phyloP scores from a whole-genome alignment of 2,329 filamentous ascomycete species.

The Lasiodiplodia citricola region DNA sequence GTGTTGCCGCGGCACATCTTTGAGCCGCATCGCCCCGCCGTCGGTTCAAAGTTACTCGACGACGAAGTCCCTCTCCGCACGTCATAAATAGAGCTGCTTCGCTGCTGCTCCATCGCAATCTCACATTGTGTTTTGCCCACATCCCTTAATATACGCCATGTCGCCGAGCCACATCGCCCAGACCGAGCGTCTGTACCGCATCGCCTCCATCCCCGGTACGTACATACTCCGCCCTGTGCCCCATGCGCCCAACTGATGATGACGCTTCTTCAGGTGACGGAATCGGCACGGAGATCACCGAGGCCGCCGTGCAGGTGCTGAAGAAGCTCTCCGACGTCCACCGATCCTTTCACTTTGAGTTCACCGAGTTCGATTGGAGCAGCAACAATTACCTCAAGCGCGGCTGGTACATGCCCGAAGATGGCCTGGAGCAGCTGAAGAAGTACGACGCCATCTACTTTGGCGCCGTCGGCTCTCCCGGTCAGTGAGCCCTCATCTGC shows the following conservation, averaged over 20 bases:
- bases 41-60: conserved; percentile 6
- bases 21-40: conserved; percentile 3
- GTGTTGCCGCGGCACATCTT: conserved; percentile 7
- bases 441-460: conserved; percentile 63
- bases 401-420: conserved; percentile 59
- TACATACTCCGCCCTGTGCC: not conserved
- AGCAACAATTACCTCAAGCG: conserved; percentile 56
- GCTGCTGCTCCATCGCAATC: conserved; percentile 10
- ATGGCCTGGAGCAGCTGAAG: conserved; percentile 56
- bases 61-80: conserved; percentile 4
- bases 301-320: conserved; percentile 57
- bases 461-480: conserved; percentile 63
- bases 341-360: conserved; percentile 56
- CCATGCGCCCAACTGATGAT: not conserved
- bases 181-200: conserved; percentile 47
- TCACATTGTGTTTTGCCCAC: not conserved
- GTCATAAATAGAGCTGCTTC: not conserved
- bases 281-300: conserved; percentile 68
- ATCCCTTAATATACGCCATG: conserved; percentile 19
- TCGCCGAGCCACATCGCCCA: conserved; percentile 22
- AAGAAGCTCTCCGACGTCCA: conserved; percentile 51
- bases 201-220: conserved; percentile 62
- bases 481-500: conserved; percentile 35
- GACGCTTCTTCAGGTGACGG: conserved; percentile 53
- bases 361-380: conserved; percentile 58